Percentiles rank a stretch among this genome's conserved stretches.
These are phyloP conservation scores for Priceomyces castillae DNA, from an alignment of 805 yeast genomes.

Conservation along the genomic window DNA sequence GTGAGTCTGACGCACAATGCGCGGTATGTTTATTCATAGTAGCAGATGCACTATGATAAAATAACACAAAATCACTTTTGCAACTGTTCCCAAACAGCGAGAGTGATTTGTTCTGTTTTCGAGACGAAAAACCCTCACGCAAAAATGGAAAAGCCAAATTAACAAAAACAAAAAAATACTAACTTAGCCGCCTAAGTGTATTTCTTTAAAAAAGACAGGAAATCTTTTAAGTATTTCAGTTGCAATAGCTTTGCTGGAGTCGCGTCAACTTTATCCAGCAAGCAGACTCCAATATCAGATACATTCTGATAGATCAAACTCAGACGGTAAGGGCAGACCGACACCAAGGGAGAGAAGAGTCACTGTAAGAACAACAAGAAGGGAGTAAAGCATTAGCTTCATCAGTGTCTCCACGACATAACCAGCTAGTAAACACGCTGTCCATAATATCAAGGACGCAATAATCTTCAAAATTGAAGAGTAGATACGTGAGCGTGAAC, in stretches of 20 bases:
- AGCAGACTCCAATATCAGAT: not conserved
- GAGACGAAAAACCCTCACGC: slow-evolving; percentile 1
- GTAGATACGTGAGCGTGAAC: not conserved
- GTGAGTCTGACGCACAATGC: not conserved
- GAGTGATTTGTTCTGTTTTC: not conserved
- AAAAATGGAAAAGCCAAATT: not conserved
- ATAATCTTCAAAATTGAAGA: not conserved
- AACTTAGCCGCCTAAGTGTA: not conserved
- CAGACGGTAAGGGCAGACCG: not conserved
- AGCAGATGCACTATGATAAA: not conserved
- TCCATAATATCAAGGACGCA: not conserved
- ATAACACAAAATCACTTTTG: not conserved
- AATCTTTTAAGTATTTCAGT: not conserved
- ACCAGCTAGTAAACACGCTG: not conserved
- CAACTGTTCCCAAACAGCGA: not conserved
- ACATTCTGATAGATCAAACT: not conserved
- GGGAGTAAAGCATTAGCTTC: not conserved
- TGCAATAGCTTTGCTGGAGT: slow-evolving; percentile 1
- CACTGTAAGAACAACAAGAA: not conserved
- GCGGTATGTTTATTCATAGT: not conserved
- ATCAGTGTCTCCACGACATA: not conserved
- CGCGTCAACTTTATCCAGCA: not conserved
- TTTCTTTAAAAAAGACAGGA: not conserved
- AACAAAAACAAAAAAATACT: not conserved
- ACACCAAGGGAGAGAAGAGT: not conserved